These are phyloP conservation scores for Begonia masoniana DNA, from an alignment of 306 rosid species.

Conservation along the genomic window DNA sequence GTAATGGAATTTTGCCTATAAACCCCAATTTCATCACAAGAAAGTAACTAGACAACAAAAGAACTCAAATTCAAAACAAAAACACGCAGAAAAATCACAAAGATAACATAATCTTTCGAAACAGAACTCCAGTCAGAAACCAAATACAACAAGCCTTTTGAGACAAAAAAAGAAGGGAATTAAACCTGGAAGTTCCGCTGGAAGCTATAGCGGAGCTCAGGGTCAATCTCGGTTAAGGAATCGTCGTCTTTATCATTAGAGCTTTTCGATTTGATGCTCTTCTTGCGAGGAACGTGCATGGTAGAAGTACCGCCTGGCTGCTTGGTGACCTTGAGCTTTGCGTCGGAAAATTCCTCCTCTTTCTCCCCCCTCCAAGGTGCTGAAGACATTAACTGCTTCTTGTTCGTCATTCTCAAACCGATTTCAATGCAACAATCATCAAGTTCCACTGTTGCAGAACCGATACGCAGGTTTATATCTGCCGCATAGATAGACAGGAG, in stretches of 20 bases:
- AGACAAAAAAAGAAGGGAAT: not conserved
- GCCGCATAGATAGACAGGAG: not conserved
- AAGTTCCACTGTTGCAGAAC: too few species aligned
- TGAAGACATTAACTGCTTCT: constrained; percentile 65
- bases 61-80: not conserved
- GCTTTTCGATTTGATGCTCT: constrained; percentile 23
- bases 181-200: constrained; percentile 85
- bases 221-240: constrained; percentile 58
- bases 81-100: not conserved
- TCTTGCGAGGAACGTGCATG: constrained; percentile 78
- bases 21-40: too few species aligned
- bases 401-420: constrained; percentile 24
- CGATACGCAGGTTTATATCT: not conserved
- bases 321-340: constrained; percentile 61
- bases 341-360: constrained; percentile 39
- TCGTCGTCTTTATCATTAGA: constrained; percentile 26
- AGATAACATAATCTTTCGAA: not conserved
- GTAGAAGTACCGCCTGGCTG: constrained; percentile 47
- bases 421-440: not conserved
- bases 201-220: constrained; percentile 90
- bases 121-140: not conserved
- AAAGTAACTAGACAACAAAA: constrained; percentile 1
- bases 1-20: too few species aligned
- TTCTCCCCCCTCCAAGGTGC: constrained; percentile 92
- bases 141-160: not conserved